These are phyloP conservation scores for Xylariaceae sp. DNA, from an alignment of 2,329 filamentous ascomycete genomes.

Conservation along the genomic window DNA sequence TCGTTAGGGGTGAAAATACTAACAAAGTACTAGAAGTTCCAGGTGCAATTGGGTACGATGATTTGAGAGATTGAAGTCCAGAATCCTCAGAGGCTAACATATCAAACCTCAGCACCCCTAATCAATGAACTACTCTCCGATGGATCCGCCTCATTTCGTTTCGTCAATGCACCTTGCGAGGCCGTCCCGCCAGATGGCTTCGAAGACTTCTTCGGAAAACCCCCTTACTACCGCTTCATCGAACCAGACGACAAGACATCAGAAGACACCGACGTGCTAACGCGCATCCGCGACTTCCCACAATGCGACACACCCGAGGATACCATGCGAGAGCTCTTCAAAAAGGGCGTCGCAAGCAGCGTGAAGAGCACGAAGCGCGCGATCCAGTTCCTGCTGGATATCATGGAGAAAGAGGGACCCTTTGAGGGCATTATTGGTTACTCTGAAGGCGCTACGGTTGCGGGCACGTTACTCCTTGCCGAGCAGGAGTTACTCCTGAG, in stretches of 20 bases:
- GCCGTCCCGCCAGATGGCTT: slow-evolving; percentile 49
- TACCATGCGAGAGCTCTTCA: slow-evolving; percentile 48
- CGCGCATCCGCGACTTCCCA: slow-evolving; percentile 50
- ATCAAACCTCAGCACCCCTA: slow-evolving; percentile 38
- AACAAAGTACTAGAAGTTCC: slow-evolving; percentile 51
- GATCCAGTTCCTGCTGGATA: slow-evolving; percentile 37
- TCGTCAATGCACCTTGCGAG: slow-evolving; percentile 47
- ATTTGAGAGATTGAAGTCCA: too few relatives aligned
- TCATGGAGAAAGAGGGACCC: slow-evolving; percentile 31
- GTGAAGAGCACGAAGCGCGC: slow-evolving; percentile 37
- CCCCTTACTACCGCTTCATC: slow-evolving; percentile 53
- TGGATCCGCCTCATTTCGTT: slow-evolving; percentile 44
- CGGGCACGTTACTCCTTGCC: slow-evolving; percentile 29
- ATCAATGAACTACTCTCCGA: slow-evolving; percentile 44
- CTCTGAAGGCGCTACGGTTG: slow-evolving; percentile 32
- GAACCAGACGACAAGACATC: slow-evolving; percentile 42
- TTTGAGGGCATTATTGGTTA: slow-evolving; percentile 33
- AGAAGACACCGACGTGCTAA: slow-evolving; percentile 42
- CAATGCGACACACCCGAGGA: slow-evolving; percentile 49
- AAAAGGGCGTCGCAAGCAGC: slow-evolving; percentile 37
- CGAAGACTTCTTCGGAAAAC: slow-evolving; percentile 52
- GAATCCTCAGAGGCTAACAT: slow-evolving; percentile 19
- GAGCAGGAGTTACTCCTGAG: slow-evolving; percentile 28
- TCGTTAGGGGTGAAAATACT: too few relatives aligned
- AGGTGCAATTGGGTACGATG: slow-evolving; percentile 51